Percentiles rank a stretch among this genome's conserved stretches.
Evolutionary conservation across 495 filamentous ascomycete genomes (phyloP).

Genomic region (Tuber aestivum): DNA sequence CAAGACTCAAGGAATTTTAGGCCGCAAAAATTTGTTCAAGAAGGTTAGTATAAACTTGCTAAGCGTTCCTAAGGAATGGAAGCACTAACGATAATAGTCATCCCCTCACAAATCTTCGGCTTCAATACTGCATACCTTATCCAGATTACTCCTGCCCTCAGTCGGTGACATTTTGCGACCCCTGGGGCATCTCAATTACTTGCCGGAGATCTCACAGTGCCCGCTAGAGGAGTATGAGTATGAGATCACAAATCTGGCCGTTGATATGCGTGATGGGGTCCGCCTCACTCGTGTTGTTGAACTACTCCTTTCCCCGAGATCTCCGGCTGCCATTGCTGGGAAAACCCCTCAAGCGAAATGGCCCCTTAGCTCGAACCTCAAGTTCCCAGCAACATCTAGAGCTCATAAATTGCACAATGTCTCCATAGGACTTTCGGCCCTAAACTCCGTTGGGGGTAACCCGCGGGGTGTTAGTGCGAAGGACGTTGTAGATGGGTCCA

Average conservation of each 20-base stretch:
- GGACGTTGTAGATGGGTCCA: slow-evolving; percentile 62
- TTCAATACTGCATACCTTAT: slow-evolving; percentile 52
- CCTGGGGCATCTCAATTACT: slow-evolving; percentile 55
- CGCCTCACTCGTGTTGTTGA: slow-evolving; percentile 58
- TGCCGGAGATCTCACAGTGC: slow-evolving; percentile 52
- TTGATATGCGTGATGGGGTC: slow-evolving; percentile 61
- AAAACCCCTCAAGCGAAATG: slow-evolving; percentile 39
- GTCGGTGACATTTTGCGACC: slow-evolving; percentile 54
- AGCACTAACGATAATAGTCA: slow-evolving; percentile 15
- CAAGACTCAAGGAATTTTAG: slow-evolving; percentile 44
- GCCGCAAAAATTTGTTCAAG: slow-evolving; percentile 34
- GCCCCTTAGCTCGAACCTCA: slow-evolving; percentile 56
- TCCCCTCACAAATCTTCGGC: slow-evolving; percentile 52
- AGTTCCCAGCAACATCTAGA: slow-evolving; percentile 55
- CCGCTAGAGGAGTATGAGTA: slow-evolving; percentile 58
- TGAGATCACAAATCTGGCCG: slow-evolving; percentile 55
- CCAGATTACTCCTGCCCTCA: slow-evolving; percentile 54
- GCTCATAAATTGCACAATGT: slow-evolving; percentile 59
- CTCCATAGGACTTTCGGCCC: slow-evolving; percentile 53
- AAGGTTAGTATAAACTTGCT: slow-evolving; percentile 48
- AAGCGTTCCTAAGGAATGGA: slow-evolving; percentile 44
- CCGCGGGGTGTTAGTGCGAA: slow-evolving; percentile 49
- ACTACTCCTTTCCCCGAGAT: slow-evolving; percentile 50
- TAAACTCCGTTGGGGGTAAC: slow-evolving; percentile 46
- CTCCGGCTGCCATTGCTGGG: slow-evolving; percentile 31